Conservation (phyloP, 2,329 filamentous ascomycete species). For the Microcyclosporella mali region DNA sequence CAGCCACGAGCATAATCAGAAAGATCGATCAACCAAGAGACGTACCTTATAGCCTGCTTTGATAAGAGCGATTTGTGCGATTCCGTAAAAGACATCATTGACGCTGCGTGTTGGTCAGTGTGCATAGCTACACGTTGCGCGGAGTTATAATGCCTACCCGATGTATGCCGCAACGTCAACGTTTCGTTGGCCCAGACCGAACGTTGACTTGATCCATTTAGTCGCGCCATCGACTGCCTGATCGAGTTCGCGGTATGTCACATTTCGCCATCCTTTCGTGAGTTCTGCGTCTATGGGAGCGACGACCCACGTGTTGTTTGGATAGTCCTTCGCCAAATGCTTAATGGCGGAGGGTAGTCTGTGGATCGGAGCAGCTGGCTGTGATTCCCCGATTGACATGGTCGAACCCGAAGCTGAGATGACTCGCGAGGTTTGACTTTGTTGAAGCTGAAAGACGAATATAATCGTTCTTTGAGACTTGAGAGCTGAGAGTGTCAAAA, state of each 20-base stretch:
- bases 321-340: constrained; percentile 14
- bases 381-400: too few relatives aligned
- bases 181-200: constrained; percentile 18
- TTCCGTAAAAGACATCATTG: constrained; percentile 21
- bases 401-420: too few relatives aligned
- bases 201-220: constrained; percentile 13
- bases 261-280: constrained; percentile 13
- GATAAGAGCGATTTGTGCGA: constrained; percentile 17
- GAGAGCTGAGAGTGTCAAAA: too few relatives aligned
- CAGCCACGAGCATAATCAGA: background rate
- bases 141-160: constrained; percentile 4
- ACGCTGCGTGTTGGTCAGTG: background rate
- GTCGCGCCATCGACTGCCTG: constrained; percentile 14
- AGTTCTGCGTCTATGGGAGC: constrained; percentile 14
- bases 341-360: constrained; percentile 16
- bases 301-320: constrained; percentile 18
- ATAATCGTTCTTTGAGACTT: too few relatives aligned
- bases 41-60: constrained; percentile 23
- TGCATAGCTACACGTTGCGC: background rate
- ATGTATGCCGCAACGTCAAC: constrained; percentile 22
- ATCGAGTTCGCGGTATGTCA: constrained; percentile 12
- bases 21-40: background rate
- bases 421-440: too few relatives aligned
- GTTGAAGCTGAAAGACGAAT: too few relatives aligned
- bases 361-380: background rate